Evolutionary conservation across 202 grass and related monocot species (phyloP).

Genomic region (Zoysia matrella): DNA sequence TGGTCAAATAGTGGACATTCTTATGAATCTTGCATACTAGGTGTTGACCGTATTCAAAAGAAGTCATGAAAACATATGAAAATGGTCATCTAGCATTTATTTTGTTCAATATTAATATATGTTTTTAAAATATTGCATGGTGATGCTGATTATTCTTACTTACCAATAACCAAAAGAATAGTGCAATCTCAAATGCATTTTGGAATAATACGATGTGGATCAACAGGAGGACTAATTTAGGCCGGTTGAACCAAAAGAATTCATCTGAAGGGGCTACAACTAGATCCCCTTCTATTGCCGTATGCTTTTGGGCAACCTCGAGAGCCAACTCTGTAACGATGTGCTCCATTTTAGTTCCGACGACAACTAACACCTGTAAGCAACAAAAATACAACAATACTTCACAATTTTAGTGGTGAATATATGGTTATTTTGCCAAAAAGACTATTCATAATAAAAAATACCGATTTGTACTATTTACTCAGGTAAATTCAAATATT

Average conservation of each 20-base stretch:
- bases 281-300: too few relatives aligned
- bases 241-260: conserved; percentile 71
- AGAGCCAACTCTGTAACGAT: conserved; percentile 70
- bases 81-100: neutral
- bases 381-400: neutral
- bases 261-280: conserved; percentile 58
- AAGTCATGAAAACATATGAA: neutral
- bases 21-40: neutral
- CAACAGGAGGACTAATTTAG: conserved; percentile 73
- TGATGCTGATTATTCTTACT: conserved; percentile 50
- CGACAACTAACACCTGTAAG: conserved; percentile 57
- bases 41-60: neutral
- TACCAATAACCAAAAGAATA: conserved; percentile 77
- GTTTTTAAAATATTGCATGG: neutral
- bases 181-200: too few relatives aligned
- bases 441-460: neutral
- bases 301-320: too few relatives aligned
- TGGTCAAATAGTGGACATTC: too few relatives aligned
- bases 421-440: neutral
- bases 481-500: neutral
- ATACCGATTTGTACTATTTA: neutral
- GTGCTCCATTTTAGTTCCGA: conserved; percentile 88
- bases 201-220: conserved; percentile 59
- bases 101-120: neutral
- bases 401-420: neutral